Percentiles rank a stretch among this genome's conserved stretches.
These are phyloP conservation scores for Paracamarosporium sp. DNA, from an alignment of 2,329 filamentous ascomycete genomes.

Conservation along the genomic window DNA sequence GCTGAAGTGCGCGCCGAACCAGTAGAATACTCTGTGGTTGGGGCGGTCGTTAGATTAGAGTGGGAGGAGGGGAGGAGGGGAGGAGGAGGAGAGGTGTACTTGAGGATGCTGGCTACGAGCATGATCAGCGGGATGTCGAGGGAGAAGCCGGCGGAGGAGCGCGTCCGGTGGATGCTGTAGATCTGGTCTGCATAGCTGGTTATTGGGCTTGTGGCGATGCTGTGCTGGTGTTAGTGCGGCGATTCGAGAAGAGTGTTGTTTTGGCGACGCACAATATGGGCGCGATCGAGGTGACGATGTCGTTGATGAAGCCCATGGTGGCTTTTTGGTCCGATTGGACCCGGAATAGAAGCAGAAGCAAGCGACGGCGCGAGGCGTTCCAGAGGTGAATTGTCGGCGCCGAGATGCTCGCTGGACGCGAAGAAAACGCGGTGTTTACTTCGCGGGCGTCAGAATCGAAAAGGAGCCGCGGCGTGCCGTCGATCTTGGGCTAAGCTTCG, in stretches of 20 bases:
- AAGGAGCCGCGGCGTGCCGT: conserved; percentile 13
- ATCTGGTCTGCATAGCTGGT: conserved; percentile 73
- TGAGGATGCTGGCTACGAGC: conserved; percentile 69
- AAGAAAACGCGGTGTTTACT: not conserved
- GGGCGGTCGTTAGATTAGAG: not conserved
- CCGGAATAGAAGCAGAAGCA: not conserved
- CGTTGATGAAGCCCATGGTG: conserved; percentile 45
- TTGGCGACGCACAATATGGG: conserved; percentile 44
- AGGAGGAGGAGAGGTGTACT: conserved; percentile 50
- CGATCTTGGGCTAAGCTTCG: conserved; percentile 7
- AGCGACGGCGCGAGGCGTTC: not conserved
- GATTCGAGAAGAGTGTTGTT: not conserved
- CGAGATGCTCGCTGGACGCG: not conserved
- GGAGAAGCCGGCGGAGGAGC: conserved; percentile 68
- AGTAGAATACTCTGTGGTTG: conserved; percentile 64
- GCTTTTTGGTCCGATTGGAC: not conserved
- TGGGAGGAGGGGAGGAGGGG: not conserved
- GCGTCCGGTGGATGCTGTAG: conserved; percentile 66
- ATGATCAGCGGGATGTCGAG: conserved; percentile 72
- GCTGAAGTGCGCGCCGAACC: conserved; percentile 68
- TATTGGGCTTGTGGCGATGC: conserved; percentile 67
- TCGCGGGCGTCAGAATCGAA: not conserved
- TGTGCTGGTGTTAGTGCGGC: conserved; percentile 32
- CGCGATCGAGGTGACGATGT: conserved; percentile 43
- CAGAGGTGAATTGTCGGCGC: too few relatives aligned